Evolutionary conservation across 2,329 filamentous ascomycete species (phyloP).

Genomic region (Drechslerella dactyloides): DNA sequence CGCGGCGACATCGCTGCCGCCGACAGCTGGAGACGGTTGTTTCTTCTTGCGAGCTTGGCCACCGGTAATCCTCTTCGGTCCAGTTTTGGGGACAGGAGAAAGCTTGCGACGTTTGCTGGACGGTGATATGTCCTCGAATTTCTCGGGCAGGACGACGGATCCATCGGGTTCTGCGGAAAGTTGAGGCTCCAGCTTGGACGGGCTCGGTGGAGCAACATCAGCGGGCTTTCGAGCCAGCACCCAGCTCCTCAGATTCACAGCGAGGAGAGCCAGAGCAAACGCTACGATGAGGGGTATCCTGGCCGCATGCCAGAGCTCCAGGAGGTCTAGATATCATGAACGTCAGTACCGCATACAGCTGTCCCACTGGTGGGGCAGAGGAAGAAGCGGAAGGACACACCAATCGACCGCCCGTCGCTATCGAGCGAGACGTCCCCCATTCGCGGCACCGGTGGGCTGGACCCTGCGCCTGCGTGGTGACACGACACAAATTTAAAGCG

Average conservation of each 20-base stretch:
- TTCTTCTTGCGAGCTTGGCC: constrained; percentile 50
- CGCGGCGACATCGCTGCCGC: background rate
- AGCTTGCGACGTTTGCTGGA: constrained; percentile 33
- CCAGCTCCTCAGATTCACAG: constrained; percentile 11
- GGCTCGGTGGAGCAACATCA: constrained; percentile 28
- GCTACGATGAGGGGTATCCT: constrained; percentile 19
- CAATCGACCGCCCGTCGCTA: background rate
- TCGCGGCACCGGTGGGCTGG: background rate
- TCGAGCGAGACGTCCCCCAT: background rate
- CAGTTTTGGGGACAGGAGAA: constrained; percentile 56
- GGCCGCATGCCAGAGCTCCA: constrained; percentile 41
- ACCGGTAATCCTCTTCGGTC: constrained; percentile 57
- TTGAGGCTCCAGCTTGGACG: constrained; percentile 44
- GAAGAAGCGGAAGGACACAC: background rate
- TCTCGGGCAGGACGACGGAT: constrained; percentile 31
- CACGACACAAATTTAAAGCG: background rate
- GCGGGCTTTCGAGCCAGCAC: constrained; percentile 7
- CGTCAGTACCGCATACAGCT: background rate
- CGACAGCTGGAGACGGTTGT: constrained; percentile 43
- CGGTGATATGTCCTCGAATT: constrained; percentile 31
- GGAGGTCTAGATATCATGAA: constrained; percentile 16
- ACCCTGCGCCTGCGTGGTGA: background rate
- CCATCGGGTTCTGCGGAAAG: constrained; percentile 41
- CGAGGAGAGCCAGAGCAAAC: constrained; percentile 14
- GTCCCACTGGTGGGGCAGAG: background rate